Evolutionary conservation across 371 early-diverging fungal genomes (phyloP), one percentile per base, ranked within the genome.

Genomic region (Syncephalastrum monosporum): DNA sequence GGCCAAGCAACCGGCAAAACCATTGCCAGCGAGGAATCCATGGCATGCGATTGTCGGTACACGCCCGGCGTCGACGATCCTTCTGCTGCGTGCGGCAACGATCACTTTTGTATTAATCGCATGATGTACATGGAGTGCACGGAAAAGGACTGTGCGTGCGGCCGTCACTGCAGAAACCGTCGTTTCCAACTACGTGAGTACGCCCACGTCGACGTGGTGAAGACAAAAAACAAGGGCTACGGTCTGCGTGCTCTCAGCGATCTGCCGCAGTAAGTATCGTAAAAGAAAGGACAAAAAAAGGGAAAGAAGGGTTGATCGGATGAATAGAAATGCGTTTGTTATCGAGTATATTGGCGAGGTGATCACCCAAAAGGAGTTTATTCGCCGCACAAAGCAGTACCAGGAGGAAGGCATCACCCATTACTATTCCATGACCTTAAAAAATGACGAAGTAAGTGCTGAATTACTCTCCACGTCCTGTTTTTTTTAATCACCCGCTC

Each of bases 281-380:
- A 43, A 16, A 19, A 3, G 3, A 29, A 3, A n/a, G 24, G 25
- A 38, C 8, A 29, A 19, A 42, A 15, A 17, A 10, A 24, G 16
- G 27, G 14, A 47, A n/a, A 24, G 24, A 15, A 16, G 50, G 25
- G 8, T 23, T 25, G 42, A 38, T 45, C 19, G 8, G 12, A 64
- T 48, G 5, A 42, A 29, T 58, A 73, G 74, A 13, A 74, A 74
- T 60, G 64, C 71, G 3, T 95, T 97, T 65, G 86, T 98, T 51
- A 90, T 94, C 77, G 97, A 98, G 71, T 98, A 98, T 71, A 84
- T 89, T 60, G 98, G 98, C 17, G 98, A 98, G 67, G 91, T 97
- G 4, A 82, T 98, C 17, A 71, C 93, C 3, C 67, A 82, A 19
- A 49, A 68, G 21, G 84, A 84, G 59, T 96, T 96, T 64, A 63